These are phyloP conservation scores for Eleusine indica DNA, from an alignment of 176 grass and related monocot genomes.

Conservation along the genomic window DNA sequence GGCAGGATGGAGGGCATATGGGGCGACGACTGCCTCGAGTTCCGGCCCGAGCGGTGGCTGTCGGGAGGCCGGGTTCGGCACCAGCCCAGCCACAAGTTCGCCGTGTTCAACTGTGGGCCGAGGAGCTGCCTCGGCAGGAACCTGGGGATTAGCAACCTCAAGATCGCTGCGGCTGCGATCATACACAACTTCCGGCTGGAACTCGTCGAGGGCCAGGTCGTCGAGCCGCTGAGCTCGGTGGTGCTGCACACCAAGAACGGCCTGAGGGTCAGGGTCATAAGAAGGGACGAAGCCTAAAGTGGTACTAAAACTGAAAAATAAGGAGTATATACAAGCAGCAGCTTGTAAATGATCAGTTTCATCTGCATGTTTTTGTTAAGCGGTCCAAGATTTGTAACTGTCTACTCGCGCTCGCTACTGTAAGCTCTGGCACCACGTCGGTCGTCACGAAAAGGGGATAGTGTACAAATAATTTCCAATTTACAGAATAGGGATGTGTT, in stretches of 20 bases:
- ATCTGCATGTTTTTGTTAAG: neutral
- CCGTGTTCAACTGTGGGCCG: slow-evolving; percentile 58
- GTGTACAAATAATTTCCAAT: neutral
- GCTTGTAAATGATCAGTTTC: neutral
- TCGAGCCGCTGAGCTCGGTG: slow-evolving; percentile 55
- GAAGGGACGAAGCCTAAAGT: neutral
- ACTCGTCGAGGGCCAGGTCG: slow-evolving; percentile 41
- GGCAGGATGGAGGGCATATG: slow-evolving; percentile 57
- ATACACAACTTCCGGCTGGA: slow-evolving; percentile 58
- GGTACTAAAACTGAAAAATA: neutral
- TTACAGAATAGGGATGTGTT: neutral
- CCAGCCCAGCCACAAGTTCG: slow-evolving; percentile 58
- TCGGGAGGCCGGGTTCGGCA: slow-evolving; percentile 36
- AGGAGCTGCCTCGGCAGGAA: slow-evolving; percentile 65
- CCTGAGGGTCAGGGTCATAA: slow-evolving; percentile 44
- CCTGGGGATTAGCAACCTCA: slow-evolving; percentile 49
- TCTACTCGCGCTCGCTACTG: neutral
- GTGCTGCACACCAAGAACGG: slow-evolving; percentile 63
- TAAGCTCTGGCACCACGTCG: neutral
- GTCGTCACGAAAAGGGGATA: neutral
- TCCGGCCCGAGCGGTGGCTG: slow-evolving; percentile 67
- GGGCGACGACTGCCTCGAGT: slow-evolving; percentile 59
- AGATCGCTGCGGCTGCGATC: slow-evolving; percentile 38
- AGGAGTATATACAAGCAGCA: neutral
- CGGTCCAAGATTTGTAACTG: neutral